These are phyloP conservation scores for Camellia lanceoleosa DNA, from an alignment of 148 eudicot genomes.

Conservation along the genomic window DNA sequence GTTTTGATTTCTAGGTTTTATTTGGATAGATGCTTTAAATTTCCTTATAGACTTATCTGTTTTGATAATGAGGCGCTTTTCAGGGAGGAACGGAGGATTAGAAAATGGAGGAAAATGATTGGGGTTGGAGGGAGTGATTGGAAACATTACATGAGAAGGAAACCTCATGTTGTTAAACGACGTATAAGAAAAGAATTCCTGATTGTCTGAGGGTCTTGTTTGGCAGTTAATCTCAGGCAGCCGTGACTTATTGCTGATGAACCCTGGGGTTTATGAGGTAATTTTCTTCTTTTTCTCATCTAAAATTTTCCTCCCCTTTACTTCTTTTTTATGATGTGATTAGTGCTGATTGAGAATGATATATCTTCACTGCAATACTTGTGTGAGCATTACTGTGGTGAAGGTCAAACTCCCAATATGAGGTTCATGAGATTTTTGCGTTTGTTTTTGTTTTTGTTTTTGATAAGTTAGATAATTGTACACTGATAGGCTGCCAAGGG, in stretches of 20 bases:
- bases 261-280: slow-evolving; percentile 97
- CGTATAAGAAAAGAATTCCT: slow-evolving; percentile 93
- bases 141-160: slow-evolving; percentile 85
- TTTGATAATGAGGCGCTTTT: slow-evolving; percentile 15
- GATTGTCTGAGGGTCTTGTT: slow-evolving; percentile 98
- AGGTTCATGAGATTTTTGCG: too few species aligned
- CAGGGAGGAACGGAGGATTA: slow-evolving; percentile 93
- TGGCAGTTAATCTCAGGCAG: slow-evolving; percentile 99
- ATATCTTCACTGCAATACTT: neutral
- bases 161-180: slow-evolving; percentile 87
- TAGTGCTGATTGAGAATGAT: neutral
- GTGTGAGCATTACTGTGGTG: neutral
- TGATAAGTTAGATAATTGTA: too few species aligned
- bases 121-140: slow-evolving; percentile 98
- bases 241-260: slow-evolving; percentile 93
- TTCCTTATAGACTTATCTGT: neutral
- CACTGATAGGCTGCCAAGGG: too few species aligned
- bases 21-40: neutral
- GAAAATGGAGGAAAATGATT: slow-evolving; percentile 98
- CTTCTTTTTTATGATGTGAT: neutral
- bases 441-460: too few species aligned
- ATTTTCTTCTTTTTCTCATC: slow-evolving; percentile 6
- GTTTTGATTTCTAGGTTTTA: neutral
- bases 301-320: neutral
- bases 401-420: neutral